Conservation (phyloP, 2,329 filamentous ascomycete species). For the Ceratocystis cacaofunesta region DNA sequence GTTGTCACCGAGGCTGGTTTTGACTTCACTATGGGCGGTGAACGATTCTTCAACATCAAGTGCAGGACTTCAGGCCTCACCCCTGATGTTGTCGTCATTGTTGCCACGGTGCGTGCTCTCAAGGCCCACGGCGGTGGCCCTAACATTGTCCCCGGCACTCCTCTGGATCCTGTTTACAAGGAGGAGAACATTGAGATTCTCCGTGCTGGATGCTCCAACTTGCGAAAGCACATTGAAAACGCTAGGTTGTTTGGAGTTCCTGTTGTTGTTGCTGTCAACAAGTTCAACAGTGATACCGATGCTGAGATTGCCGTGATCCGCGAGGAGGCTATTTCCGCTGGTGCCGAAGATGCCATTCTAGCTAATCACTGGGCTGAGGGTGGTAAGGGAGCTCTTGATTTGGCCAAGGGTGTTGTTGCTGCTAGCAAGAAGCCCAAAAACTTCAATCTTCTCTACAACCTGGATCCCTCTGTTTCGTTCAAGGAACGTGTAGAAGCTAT, state of each 20-base stretch:
- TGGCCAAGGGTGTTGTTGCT: slow-evolving; percentile 73
- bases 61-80: slow-evolving; percentile 85
- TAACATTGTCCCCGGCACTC: slow-evolving; percentile 74
- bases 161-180: slow-evolving; percentile 77
- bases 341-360: slow-evolving; percentile 83
- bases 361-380: slow-evolving; percentile 97
- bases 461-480: slow-evolving; percentile 55
- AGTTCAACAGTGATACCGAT: slow-evolving; percentile 84
- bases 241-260: slow-evolving; percentile 80
- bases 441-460: slow-evolving; percentile 67
- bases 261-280: slow-evolving; percentile 94
- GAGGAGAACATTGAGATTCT: slow-evolving; percentile 89
- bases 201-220: slow-evolving; percentile 78
- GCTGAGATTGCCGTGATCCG: slow-evolving; percentile 80
- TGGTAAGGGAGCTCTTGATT: slow-evolving; percentile 74
- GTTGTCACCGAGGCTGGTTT: slow-evolving; percentile 96
- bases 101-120: slow-evolving; percentile 85
- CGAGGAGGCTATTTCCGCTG: slow-evolving; percentile 80
- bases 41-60: slow-evolving; percentile 99
- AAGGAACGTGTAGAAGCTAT: slow-evolving; percentile 86
- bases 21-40: slow-evolving; percentile 98
- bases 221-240: slow-evolving; percentile 89
- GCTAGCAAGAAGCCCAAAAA: slow-evolving; percentile 72
- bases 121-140: slow-evolving; percentile 96
- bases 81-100: slow-evolving; percentile 86